Evolutionary conservation across 805 yeast species (phyloP), one percentile per base, ranked within the genome.

Genomic region (Yueomyces sp.): DNA sequence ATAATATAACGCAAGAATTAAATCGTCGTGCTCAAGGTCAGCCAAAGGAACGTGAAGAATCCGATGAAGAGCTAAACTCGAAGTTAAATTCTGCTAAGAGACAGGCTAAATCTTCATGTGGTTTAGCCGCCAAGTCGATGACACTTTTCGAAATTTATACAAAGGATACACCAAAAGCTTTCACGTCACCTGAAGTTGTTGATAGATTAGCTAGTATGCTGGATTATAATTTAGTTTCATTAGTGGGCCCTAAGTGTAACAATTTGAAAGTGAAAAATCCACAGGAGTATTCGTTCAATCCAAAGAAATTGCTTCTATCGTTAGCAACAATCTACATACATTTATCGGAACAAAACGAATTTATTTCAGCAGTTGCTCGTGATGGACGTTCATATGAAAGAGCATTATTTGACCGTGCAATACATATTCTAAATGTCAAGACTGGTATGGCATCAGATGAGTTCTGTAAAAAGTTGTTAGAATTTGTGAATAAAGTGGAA

Each of bases 161-260:
- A 0, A 70, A 76, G 46, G 90, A 90, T 49, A 85, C 85, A 7
- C 96, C 97, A 6, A 70, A 68, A 42, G 90, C 95, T 0, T 92
- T 92, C 64, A 77, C 79, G 3, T 81, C 85, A 38, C 77, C 85
- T 2, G 98, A 92, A 63, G 79, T 92, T 54, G 95, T 90, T 38
- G 95, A 87, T 54, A 74, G 98, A 62, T 68, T 92, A 49, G 95
- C 98, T 0, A 87, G 95, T 40, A 92, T 92, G 99, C 69, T 92
- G 59, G 83, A 92, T 65, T 90, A 88, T 64, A 92, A 92, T 59
- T 67, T 92, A 48, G 83, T 78, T 41, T 86, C 90, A n/a, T 69
- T 92, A 62, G 96, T 87, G 28, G 99, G 99, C 0, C 96, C 97
- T 12, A 82, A 83, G 57, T 88, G 95, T 65, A 76, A 88, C 7